Percentiles rank a stretch among this genome's conserved stretches.
phyloP scores from a whole-genome alignment of 495 filamentous ascomycete species.

The Talaromyces nanjingensis region DNA sequence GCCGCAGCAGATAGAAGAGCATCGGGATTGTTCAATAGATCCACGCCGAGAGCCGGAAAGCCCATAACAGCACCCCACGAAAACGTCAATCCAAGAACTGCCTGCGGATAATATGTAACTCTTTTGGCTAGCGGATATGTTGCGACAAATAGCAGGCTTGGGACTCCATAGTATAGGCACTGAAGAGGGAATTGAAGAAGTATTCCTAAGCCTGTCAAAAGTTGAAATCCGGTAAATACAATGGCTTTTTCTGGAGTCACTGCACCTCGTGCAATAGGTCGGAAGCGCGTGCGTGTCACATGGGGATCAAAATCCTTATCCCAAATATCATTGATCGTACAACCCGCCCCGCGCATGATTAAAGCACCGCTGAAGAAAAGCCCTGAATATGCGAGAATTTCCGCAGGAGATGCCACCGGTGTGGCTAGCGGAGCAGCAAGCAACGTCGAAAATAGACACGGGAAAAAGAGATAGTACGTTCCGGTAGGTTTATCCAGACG shows the following conservation, averaged over 20 bases:
- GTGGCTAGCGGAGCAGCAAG: slow-evolving; percentile 24
- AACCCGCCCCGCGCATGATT: slow-evolving; percentile 97
- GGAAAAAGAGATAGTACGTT: slow-evolving; percentile 93
- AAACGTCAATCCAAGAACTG: slow-evolving; percentile 86
- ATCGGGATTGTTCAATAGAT: slow-evolving; percentile 58
- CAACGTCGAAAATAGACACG: slow-evolving; percentile 72
- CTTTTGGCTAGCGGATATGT: slow-evolving; percentile 89
- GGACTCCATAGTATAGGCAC: slow-evolving; percentile 83
- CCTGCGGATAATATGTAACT: slow-evolving; percentile 90
- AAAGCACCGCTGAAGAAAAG: slow-evolving; percentile 85
- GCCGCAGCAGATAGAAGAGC: slow-evolving; percentile 61
- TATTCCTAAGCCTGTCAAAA: slow-evolving; percentile 72
- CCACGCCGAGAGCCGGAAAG: slow-evolving; percentile 84
- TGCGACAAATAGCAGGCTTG: slow-evolving; percentile 72
- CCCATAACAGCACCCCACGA: slow-evolving; percentile 98
- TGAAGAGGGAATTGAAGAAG: slow-evolving; percentile 79
- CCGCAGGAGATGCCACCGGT: slow-evolving; percentile 42
- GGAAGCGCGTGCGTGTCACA: slow-evolving; percentile 78
- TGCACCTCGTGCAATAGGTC: slow-evolving; percentile 83
- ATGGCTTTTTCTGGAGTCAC: slow-evolving; percentile 68
- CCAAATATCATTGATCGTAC: slow-evolving; percentile 96
- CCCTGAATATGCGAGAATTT: slow-evolving; percentile 57
- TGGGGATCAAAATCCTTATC: slow-evolving; percentile 88
- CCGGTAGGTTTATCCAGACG: slow-evolving; percentile 92
- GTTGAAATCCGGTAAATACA: slow-evolving; percentile 73